A percentile compares a stretch with the other conserved stretches of the same genome.
Conservation (phyloP, 345 rosid genomes). For the Cochlearia excelsa region DNA sequence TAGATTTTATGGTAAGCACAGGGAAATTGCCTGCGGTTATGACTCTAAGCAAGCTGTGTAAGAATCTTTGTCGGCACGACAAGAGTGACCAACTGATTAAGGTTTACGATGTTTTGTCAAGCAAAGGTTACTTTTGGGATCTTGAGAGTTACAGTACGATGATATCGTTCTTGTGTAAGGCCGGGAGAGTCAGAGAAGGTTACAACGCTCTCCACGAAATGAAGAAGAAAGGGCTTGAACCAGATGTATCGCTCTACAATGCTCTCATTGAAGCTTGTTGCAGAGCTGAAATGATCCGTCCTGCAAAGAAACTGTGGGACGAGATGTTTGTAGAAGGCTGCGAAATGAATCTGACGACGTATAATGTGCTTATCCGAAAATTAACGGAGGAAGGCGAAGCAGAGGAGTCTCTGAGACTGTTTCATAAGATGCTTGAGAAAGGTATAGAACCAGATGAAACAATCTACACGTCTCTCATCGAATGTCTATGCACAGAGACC, state of each 20-base stretch:
- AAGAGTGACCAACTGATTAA: slow-evolving; percentile 52
- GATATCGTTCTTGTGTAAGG: slow-evolving; percentile 66
- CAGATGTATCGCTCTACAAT: slow-evolving; percentile 63
- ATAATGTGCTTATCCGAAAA: slow-evolving; percentile 62
- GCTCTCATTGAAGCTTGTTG: slow-evolving; percentile 81
- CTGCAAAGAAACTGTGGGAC: slow-evolving; percentile 92
- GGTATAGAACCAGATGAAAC: slow-evolving; percentile 55
- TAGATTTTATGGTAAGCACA: slow-evolving; percentile 48
- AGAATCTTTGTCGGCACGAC: slow-evolving; percentile 59
- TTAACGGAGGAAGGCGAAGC: slow-evolving; percentile 62
- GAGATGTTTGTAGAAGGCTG: slow-evolving; percentile 85
- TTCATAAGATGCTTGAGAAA: slow-evolving; percentile 64
- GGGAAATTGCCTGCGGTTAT: slow-evolving; percentile 54
- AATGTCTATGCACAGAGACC: slow-evolving; percentile 64
- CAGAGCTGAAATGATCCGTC: slow-evolving; percentile 71
- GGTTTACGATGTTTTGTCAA: slow-evolving; percentile 49
- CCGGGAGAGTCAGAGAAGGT: slow-evolving; percentile 74
- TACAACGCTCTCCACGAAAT: slow-evolving; percentile 69
- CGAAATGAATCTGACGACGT: slow-evolving; percentile 56
- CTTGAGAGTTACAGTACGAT: slow-evolving; percentile 53
- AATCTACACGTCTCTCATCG: slow-evolving; percentile 53
- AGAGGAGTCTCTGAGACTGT: slow-evolving; percentile 69
- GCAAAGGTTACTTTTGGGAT: slow-evolving; percentile 51
- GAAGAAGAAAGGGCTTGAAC: slow-evolving; percentile 71
- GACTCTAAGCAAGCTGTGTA: slow-evolving; percentile 65